Percentiles rank a stretch among this genome's conserved stretches.
Conservation (phyloP, 495 filamentous ascomycete genomes). For the Penicillium maclennaniae region DNA sequence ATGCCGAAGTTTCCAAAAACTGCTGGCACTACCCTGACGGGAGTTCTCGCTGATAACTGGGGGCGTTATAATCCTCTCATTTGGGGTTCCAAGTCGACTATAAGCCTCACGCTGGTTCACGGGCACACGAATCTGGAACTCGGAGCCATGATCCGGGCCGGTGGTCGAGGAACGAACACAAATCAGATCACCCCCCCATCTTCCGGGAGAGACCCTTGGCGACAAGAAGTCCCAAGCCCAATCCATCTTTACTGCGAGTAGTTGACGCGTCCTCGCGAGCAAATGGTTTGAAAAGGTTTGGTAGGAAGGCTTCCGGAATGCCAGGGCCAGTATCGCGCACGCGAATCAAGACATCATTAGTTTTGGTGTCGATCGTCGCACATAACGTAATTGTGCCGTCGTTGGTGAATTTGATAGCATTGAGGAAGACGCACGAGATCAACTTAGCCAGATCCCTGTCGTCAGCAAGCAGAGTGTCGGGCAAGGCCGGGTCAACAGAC, state of each 20-base stretch:
- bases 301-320: slow-evolving; percentile 65
- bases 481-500: slow-evolving; percentile 61
- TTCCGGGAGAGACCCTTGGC: slow-evolving; percentile 73
- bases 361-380: slow-evolving; percentile 48
- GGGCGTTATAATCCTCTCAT: slow-evolving; percentile 25
- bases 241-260: slow-evolving; percentile 66
- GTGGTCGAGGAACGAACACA: slow-evolving; percentile 65
- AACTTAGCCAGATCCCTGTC: slow-evolving; percentile 70
- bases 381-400: slow-evolving; percentile 60
- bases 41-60: slow-evolving; percentile 23
- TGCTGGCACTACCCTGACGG: slow-evolving; percentile 23
- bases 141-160: slow-evolving; percentile 64
- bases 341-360: slow-evolving; percentile 55
- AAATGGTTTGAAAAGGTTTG: slow-evolving; percentile 72
- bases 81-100: slow-evolving; percentile 40
- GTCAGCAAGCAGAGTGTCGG: slow-evolving; percentile 64
- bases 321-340: slow-evolving; percentile 70
- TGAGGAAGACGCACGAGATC: slow-evolving; percentile 69
- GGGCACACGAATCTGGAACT: slow-evolving; percentile 71
- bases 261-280: slow-evolving; percentile 69
- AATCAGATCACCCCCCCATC: slow-evolving; percentile 67
- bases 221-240: slow-evolving; percentile 71
- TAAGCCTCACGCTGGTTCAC: slow-evolving; percentile 47
- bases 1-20: slow-evolving; percentile 21
- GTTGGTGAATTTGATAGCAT: slow-evolving; percentile 79